Evolutionary conservation across 1,284 basidiomycete species (phyloP).

Genomic region (Kwoniella shivajii): DNA sequence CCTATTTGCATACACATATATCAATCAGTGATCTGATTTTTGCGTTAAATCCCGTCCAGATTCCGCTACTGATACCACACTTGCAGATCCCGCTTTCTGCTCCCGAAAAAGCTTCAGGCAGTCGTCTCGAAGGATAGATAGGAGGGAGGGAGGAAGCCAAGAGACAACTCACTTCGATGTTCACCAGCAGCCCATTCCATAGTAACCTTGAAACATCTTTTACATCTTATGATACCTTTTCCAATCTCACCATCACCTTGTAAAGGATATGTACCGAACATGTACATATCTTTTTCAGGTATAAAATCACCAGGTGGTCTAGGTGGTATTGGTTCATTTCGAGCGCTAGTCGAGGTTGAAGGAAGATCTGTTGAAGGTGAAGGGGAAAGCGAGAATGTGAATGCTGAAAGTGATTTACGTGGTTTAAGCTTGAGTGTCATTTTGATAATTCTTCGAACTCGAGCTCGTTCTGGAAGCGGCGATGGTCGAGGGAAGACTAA

Average conservation of each 20-base stretch:
- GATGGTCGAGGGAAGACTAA: not conserved
- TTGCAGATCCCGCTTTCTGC: no score
- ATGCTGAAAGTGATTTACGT: constrained; percentile 32
- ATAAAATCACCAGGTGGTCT: constrained; percentile 77
- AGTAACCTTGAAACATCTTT: constrained; percentile 73
- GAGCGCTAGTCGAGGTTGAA: not conserved
- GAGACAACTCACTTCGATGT: constrained; percentile 69
- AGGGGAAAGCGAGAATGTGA: constrained; percentile 39
- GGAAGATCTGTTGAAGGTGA: constrained; percentile 18
- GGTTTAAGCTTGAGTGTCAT: constrained; percentile 41
- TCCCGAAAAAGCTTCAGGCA: no score
- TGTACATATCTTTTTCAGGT: constrained; percentile 79
- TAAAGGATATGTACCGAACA: constrained; percentile 73
- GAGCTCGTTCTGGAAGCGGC: not conserved
- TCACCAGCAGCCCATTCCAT: constrained; percentile 72
- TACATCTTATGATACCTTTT: constrained; percentile 73
- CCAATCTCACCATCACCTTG: constrained; percentile 54
- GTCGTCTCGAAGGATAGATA: no score
- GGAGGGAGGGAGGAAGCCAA: no score
- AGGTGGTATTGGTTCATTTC: constrained; percentile 15
- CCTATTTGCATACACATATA: constrained; percentile 53
- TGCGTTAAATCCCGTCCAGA: no score
- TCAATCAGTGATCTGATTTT: no score
- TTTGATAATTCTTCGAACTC: constrained; percentile 3
- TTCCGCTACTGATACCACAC: no score